Conservation (phyloP, 176 grass and related monocot species). For the Rhynchospora breviuscula region DNA sequence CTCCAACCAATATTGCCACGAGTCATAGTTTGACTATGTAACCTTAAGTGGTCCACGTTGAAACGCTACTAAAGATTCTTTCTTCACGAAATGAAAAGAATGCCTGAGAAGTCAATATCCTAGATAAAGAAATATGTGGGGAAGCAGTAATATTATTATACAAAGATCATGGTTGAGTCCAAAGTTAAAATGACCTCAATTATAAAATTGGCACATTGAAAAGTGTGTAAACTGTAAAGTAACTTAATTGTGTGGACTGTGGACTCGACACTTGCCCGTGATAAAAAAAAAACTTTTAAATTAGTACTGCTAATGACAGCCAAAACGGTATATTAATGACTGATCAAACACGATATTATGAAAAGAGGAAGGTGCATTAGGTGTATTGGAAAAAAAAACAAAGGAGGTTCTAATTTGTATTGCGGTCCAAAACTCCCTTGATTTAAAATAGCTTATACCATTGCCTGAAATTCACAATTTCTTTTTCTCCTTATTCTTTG, state of each 20-base stretch:
- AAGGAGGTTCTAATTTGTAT: neutral
- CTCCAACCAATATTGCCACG: neutral
- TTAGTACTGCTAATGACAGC: neutral
- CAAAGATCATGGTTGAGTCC: neutral
- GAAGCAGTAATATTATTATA: neutral
- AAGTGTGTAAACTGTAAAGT: neutral
- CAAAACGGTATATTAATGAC: neutral
- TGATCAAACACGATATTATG: too few species aligned
- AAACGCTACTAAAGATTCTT: slow-evolving; percentile 14
- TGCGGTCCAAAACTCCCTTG: neutral
- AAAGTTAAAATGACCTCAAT: neutral
- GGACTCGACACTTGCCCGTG: neutral
- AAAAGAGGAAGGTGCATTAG: too few species aligned
- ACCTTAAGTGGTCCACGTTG: neutral
- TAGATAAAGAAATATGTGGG: neutral
- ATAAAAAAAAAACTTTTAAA: neutral
- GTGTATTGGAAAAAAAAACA: too few species aligned
- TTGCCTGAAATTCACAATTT: too few species aligned
- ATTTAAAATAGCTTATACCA: neutral
- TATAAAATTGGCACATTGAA: neutral
- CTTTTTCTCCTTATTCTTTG: neutral
- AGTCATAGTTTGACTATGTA: neutral
- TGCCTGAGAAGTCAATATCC: neutral
- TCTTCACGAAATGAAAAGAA: slow-evolving; percentile 15
- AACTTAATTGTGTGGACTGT: neutral